Evolutionary conservation across 2,329 filamentous ascomycete genomes (phyloP), one percentile per base, ranked within the genome.

Genomic region (Fusarium graminum): DNA sequence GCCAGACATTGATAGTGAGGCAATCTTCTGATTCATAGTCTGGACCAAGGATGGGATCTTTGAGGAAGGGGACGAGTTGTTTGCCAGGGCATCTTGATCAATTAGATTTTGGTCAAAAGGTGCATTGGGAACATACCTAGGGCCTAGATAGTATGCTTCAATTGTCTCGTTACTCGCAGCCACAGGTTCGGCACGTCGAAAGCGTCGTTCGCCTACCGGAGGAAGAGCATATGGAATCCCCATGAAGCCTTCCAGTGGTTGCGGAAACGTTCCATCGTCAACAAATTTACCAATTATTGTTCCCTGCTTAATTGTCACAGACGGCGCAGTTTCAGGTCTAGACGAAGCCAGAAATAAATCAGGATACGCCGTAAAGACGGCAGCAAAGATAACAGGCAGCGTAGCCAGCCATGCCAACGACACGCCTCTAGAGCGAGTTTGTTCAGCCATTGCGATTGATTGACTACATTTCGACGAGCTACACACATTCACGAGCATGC

Each of bases 171-270:
- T 74, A 10, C 73, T 69, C 9, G 53, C 46, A 13, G 69, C 65
- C 3, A 79, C 67, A 16, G 70, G 58, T 39, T 72, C 74, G 3
- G 80, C 73, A 11, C 71, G 77, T 7, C 66, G 74, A 56, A 84
- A 85, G 16, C 83, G 74, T 4, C 76, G 74, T 9, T 82, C 71
- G 4, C 78, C 80, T 19, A 74, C 72, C 4, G 83, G 81, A n/a
- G 80, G 78, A 10, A 80, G 65, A 0, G 80, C 81, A 69, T 84
- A 84, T 0, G 80, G 81, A 39, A 85, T 79, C 1, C 82, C 81
- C 42, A 82, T 75, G 59, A 85, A 85, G 3, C 75, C 71, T 45
- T 80, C 77, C 5, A 79, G 52, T 1, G 75, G 72, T n/a, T 73
- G 40, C 16, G 70, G 72, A 56, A 74, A 75, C 1, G 58, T 69